Evolutionary conservation across 768 basidiomycete species (phyloP).

Genomic region (Astraeus odoratus): DNA sequence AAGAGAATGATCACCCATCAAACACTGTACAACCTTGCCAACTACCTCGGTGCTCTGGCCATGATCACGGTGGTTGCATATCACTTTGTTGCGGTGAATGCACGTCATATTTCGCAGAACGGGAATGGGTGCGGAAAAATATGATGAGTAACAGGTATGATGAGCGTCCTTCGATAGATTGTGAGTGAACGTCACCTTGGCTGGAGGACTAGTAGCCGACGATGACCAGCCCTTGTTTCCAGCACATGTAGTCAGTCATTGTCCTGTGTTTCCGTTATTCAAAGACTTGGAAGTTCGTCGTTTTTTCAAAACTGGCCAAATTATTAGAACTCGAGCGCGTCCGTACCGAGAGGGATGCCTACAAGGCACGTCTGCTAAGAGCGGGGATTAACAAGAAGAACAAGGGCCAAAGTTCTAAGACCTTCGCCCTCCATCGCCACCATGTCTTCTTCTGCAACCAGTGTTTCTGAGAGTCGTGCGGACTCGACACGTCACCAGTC

Average conservation of each 20-base stretch:
- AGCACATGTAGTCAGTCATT: no score
- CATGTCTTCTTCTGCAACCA: slow-evolving; percentile 13
- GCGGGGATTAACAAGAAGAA: slow-evolving; percentile 29
- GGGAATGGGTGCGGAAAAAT: slow-evolving; percentile 13
- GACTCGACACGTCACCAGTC: slow-evolving; percentile 21
- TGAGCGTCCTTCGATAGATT: no score
- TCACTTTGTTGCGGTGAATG: slow-evolving; percentile 87
- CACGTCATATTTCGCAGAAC: slow-evolving; percentile 36
- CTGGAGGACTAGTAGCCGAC: no score
- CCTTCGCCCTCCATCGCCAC: slow-evolving; percentile 20
- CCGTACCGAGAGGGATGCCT: slow-evolving; percentile 70
- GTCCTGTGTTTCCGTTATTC: no score
- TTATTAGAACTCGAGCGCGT: slow-evolving; percentile 84
- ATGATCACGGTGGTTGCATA: slow-evolving; percentile 87
- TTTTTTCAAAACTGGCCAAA: no score
- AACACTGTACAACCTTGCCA: slow-evolving; percentile 77
- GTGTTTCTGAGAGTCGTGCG: no score
- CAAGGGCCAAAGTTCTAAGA: slow-evolving; percentile 11
- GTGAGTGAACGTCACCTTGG: no score
- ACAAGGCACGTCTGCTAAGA: slow-evolving; percentile 29
- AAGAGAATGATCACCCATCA: slow-evolving; percentile 68
- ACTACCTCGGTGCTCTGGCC: slow-evolving; percentile 74
- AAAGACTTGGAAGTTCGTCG: no score
- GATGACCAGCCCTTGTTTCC: no score
- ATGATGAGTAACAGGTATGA: no score